Conservation (phyloP, 2,329 filamentous ascomycete species). For the Alternaria angustiovoidea region DNA sequence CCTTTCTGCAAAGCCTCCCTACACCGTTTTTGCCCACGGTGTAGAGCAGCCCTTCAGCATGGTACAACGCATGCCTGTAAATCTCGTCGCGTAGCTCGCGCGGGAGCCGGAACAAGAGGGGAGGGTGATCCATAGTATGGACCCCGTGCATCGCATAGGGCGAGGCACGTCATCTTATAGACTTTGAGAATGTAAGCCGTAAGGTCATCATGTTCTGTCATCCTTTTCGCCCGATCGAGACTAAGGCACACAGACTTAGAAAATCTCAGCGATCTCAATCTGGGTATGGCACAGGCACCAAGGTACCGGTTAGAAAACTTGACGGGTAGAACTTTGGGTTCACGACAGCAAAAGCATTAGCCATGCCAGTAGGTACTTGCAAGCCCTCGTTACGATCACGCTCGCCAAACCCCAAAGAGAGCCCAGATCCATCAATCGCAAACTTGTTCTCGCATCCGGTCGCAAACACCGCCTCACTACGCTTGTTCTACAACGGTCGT, state of each 20-base stretch:
- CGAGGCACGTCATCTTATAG: background rate
- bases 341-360: too few species aligned
- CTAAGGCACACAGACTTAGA: background rate
- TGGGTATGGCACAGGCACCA: too few species aligned
- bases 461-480: too few species aligned
- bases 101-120: conserved; percentile 1
- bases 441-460: too few species aligned
- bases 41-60: background rate
- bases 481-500: too few species aligned
- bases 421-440: too few species aligned
- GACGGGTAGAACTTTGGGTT: too few species aligned
- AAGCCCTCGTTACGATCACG: too few species aligned
- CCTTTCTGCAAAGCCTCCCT: background rate
- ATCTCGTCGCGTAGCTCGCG: conserved; percentile 7
- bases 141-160: background rate
- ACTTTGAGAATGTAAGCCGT: background rate
- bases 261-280: background rate
- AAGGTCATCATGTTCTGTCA: background rate
- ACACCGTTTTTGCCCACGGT: background rate
- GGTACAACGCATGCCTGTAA: background rate
- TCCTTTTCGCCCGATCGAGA: background rate
- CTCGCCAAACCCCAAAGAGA: too few species aligned
- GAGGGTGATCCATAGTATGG: background rate
- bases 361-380: too few species aligned
- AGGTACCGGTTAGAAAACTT: too few species aligned